These are phyloP conservation scores for Hemerocallis citrina DNA, from an alignment of 106 monocot genomes.

Conservation along the genomic window DNA sequence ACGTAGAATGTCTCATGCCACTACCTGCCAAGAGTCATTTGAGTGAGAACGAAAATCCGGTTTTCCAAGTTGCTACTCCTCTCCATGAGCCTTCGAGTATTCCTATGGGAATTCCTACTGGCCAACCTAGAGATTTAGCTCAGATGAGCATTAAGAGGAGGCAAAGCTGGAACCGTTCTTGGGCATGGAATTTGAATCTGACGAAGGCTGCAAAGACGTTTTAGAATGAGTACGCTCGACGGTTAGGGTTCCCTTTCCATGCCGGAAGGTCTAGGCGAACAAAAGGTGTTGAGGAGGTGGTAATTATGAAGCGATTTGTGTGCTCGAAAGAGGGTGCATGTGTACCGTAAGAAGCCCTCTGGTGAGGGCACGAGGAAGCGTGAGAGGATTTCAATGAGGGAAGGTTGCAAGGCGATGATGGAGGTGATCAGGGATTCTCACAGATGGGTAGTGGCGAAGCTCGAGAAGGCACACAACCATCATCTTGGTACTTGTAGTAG, in stretches of 20 bases:
- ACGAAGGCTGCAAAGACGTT: slow-evolving; percentile 84
- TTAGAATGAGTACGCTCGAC: slow-evolving; percentile 80
- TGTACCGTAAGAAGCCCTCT: slow-evolving; percentile 62
- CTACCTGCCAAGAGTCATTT: slow-evolving; percentile 50
- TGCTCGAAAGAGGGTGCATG: slow-evolving; percentile 87
- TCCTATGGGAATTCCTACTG: slow-evolving; percentile 13
- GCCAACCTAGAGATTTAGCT: slow-evolving; percentile 26
- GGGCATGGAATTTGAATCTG: slow-evolving; percentile 83
- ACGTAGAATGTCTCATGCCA: slow-evolving; percentile 86
- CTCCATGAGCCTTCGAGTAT: slow-evolving; percentile 11
- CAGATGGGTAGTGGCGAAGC: slow-evolving; percentile 80
- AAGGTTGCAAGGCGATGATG: slow-evolving; percentile 95
- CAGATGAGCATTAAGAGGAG: slow-evolving; percentile 18
- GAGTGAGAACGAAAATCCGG: slow-evolving; percentile 23
- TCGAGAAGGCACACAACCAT: slow-evolving; percentile 81
- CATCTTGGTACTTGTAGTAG: slow-evolving; percentile 71
- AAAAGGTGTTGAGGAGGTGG: slow-evolving; percentile 67
- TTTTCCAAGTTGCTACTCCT: slow-evolving; percentile 10
- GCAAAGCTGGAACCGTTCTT: slow-evolving; percentile 46
- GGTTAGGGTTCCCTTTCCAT: slow-evolving; percentile 78
- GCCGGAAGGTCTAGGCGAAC: slow-evolving; percentile 78
- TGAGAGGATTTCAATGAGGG: slow-evolving; percentile 75
- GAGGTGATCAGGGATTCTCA: slow-evolving; percentile 71
- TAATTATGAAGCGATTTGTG: slow-evolving; percentile 91
- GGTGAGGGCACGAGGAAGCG: slow-evolving; percentile 63